Evolutionary conservation across 352 stramenopile species (phyloP), one percentile per base, ranked within the genome.

Genomic region (Globisporangium emineosum): DNA sequence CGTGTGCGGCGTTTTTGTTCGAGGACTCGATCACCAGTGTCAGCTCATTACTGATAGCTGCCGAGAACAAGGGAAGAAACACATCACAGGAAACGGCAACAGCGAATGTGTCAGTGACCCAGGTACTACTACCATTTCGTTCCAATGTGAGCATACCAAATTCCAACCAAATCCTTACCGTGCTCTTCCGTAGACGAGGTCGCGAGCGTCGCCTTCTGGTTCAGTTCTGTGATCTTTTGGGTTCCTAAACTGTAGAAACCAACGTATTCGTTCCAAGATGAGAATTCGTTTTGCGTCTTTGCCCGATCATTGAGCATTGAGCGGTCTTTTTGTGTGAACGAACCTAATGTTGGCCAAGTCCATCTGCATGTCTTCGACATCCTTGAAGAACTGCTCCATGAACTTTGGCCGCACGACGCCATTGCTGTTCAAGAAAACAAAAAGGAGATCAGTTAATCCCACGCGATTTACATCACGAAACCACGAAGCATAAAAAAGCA

Each of bases 351-450:
- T 91, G 42, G 88, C 78, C 62, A 99, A 95, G 59, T 98, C 89
- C 37, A 75, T 78, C 70, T 98, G 97, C 75, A 99, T 98, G 2
- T 89, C 77, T 62, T 99, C 94, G 12, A 98, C 93, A 64, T 98
- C 92, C 52, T 90, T 77, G 76, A 98, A 99, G 75, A 99, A 99
- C 66, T 91, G 75, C 68, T 97, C 86, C 95, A 98, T 99, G 67
- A 93, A 92, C 66, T 93, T 94, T 52, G 86, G 86, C 2, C 86
- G 79, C 63, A 79, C 71, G 47, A 91, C 72, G 43, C 70, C 68
- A 57, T 68, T 76, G 12, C 77, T 89, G 59, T 19, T 40, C 23
- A 23, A 1, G 43, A 25, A 30, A 40, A 43, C 8, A 23, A 56
- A 12, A 17, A 32, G 4, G 35, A 62, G 12, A 23, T 15, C 27